These are phyloP conservation scores for Talaromyces sp. DNA, from an alignment of 2,329 filamentous ascomycete species.

Conservation along the genomic window DNA sequence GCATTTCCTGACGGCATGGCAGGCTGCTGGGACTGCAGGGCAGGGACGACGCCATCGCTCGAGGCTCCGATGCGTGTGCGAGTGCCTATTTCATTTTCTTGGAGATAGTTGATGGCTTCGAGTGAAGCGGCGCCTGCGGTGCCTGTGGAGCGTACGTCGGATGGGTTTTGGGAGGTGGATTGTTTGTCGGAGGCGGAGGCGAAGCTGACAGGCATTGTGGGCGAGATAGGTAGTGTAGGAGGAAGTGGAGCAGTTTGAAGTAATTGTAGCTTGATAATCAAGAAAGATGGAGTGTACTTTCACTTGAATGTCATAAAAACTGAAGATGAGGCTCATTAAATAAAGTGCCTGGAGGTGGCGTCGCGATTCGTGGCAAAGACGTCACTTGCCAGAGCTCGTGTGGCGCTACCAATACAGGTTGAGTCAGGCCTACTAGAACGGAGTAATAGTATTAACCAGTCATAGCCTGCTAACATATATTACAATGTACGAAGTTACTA, in stretches of 20 bases:
- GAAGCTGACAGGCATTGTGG: conserved; percentile 16
- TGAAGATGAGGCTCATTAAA: background rate
- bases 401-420: too few species aligned
- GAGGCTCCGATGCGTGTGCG: conserved; percentile 21
- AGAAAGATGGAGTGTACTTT: background rate
- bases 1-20: conserved; percentile 20
- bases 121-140: conserved; percentile 22
- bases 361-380: background rate
- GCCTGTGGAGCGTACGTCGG: conserved; percentile 16
- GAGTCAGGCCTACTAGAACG: too few species aligned
- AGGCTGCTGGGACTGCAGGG: conserved; percentile 20
- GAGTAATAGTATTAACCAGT: too few species aligned
- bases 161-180: conserved; percentile 10
- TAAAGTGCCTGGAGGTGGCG: conserved; percentile 7
- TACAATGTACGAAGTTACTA: background rate
- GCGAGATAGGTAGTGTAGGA: background rate
- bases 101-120: conserved; percentile 18
- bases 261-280: background rate
- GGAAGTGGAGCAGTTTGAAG: conserved; percentile 10
- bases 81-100: conserved; percentile 12
- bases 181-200: conserved; percentile 5
- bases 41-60: conserved; percentile 22
- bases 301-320: too few species aligned
- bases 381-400: background rate
- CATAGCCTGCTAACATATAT: background rate